A percentile compares a stretch with the other conserved stretches of the same genome.
Evolutionary conservation across 1,284 basidiomycete genomes (phyloP).

Genomic region (Papiliotrema terrestris): DNA sequence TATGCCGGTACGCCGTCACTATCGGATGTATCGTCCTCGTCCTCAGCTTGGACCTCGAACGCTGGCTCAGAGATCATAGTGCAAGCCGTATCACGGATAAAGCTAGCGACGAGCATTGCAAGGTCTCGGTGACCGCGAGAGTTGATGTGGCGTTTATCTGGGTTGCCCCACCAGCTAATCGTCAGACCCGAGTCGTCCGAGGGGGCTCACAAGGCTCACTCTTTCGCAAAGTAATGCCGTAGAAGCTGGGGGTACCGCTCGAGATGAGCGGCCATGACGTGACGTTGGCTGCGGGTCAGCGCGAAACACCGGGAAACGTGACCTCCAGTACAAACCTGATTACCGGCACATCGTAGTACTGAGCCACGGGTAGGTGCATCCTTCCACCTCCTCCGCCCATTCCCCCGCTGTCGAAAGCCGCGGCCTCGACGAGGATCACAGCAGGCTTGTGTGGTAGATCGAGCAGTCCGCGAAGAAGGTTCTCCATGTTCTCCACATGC

Average conservation of each 20-base stretch:
- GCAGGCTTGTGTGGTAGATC: constrained; percentile 39
- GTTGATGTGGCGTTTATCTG: constrained; percentile 46
- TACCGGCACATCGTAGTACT: constrained; percentile 39
- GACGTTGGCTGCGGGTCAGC: constrained; percentile 28
- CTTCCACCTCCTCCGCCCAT: constrained; percentile 48
- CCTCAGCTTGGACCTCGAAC: constrained; percentile 8
- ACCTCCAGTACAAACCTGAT: neutral
- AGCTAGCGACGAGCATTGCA: constrained; percentile 33
- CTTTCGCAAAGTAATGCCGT: constrained; percentile 40
- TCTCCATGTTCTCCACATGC: constrained; percentile 48
- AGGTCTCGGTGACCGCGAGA: constrained; percentile 43
- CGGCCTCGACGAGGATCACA: constrained; percentile 41
- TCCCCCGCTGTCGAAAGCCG: constrained; percentile 41
- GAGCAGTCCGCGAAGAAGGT: constrained; percentile 42
- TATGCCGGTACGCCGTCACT: neutral
- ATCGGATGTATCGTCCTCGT: neutral
- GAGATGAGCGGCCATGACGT: constrained; percentile 43
- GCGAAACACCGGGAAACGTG: constrained; percentile 25
- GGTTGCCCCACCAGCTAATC: constrained; percentile 40
- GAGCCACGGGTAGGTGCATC: constrained; percentile 46
- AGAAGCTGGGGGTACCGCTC: constrained; percentile 44
- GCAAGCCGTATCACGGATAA: constrained; percentile 42
- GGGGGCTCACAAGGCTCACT: constrained; percentile 22
- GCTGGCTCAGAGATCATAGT: constrained; percentile 22
- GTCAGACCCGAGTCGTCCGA: constrained; percentile 4